Percentiles rank a stretch among this genome's conserved stretches.
Conservation (phyloP, 176 grass and related monocot species). For the Microstegium vimineum region DNA sequence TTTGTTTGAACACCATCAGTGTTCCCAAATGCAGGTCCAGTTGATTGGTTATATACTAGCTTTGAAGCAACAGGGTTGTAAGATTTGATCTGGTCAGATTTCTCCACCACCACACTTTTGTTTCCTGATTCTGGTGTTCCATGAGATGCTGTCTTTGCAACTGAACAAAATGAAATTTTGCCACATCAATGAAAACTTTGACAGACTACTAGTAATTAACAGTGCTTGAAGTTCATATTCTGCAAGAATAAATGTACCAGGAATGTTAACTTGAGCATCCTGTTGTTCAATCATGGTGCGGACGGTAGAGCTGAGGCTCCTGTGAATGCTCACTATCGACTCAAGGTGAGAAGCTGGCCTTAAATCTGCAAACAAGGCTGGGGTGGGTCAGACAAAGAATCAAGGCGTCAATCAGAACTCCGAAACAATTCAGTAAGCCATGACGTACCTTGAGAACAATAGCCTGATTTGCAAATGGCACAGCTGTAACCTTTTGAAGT, state of each 20-base stretch:
- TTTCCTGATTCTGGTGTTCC: slow-evolving; percentile 49
- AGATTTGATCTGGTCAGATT: slow-evolving; percentile 39
- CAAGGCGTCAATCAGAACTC: not conserved
- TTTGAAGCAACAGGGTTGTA: slow-evolving; percentile 35
- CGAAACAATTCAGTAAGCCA: not conserved
- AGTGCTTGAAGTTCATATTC: not conserved
- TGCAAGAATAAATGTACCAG: slow-evolving; percentile 34
- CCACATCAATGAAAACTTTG: not conserved
- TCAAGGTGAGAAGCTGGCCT: slow-evolving; percentile 54
- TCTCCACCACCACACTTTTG: slow-evolving; percentile 33
- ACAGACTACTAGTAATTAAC: not conserved
- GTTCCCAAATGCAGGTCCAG: slow-evolving; percentile 20
- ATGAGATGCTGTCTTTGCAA: slow-evolving; percentile 43
- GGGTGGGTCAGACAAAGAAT: not conserved
- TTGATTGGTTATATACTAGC: slow-evolving; percentile 32
- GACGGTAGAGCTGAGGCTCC: slow-evolving; percentile 66
- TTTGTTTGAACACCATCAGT: slow-evolving; percentile 15
- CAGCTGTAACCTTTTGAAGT: slow-evolving; percentile 54
- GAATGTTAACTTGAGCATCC: slow-evolving; percentile 38
- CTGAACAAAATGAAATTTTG: slow-evolving; percentile 27
- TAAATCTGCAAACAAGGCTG: slow-evolving; percentile 24
- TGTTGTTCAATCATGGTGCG: slow-evolving; percentile 45
- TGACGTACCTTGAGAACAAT: slow-evolving; percentile 54
- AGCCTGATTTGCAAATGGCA: slow-evolving; percentile 66
- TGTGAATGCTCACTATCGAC: slow-evolving; percentile 70